phyloP scores from a whole-genome alignment of 345 rosid genomes.

The Alliaria petiolata region DNA sequence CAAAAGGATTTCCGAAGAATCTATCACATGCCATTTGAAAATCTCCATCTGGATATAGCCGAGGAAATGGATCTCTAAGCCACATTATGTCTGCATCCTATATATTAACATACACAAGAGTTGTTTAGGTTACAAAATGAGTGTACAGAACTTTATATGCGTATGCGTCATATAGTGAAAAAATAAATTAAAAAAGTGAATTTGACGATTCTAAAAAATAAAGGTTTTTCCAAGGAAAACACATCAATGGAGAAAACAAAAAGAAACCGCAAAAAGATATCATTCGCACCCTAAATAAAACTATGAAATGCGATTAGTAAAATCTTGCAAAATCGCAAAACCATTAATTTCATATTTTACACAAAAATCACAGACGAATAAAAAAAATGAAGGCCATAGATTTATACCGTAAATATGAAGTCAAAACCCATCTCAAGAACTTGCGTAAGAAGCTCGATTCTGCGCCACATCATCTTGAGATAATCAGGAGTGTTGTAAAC shows the following conservation, averaged over 20 bases:
- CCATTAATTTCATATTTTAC: background rate
- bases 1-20: slow-evolving; percentile 39
- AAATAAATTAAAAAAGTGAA: too few relatives aligned
- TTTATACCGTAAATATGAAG: slow-evolving; percentile 62
- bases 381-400: background rate
- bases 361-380: background rate
- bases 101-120: background rate
- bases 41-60: slow-evolving; percentile 52
- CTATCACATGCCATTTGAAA: slow-evolving; percentile 85
- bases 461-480: slow-evolving; percentile 73
- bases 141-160: too few relatives aligned
- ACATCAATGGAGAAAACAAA: too few relatives aligned
- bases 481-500: slow-evolving; percentile 53
- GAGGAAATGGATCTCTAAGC: slow-evolving; percentile 73
- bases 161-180: too few relatives aligned
- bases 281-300: too few relatives aligned
- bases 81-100: slow-evolving; percentile 87
- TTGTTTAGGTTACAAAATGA: too few relatives aligned
- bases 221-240: too few relatives aligned
- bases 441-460: slow-evolving; percentile 47
- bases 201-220: too few relatives aligned
- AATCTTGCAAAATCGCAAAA: background rate
- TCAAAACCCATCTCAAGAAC: slow-evolving; percentile 61
- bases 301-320: background rate
- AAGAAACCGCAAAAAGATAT: too few relatives aligned